These are phyloP conservation scores for Aureobasidium sp. DNA, from an alignment of 2,329 filamentous ascomycete genomes.

Conservation along the genomic window DNA sequence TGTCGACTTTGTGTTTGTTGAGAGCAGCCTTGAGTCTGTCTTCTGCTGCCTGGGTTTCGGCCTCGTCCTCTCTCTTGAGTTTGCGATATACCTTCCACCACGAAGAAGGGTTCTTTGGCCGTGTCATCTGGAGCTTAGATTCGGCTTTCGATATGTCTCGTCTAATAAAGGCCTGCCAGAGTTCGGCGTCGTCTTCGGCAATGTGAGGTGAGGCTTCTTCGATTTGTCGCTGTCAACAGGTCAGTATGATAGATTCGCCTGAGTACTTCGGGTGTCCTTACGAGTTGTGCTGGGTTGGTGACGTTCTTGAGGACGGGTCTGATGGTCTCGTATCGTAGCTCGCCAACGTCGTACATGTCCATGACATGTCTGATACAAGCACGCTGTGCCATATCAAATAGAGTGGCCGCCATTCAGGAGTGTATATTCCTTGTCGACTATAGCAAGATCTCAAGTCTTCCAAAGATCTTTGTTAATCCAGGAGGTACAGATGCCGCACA, in stretches of 20 bases:
- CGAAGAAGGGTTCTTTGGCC: slow-evolving; percentile 58
- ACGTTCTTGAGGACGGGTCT: slow-evolving; percentile 64
- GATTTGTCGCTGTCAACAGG: slow-evolving; percentile 40
- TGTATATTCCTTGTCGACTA: neutral
- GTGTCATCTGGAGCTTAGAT: slow-evolving; percentile 48
- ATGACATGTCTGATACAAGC: slow-evolving; percentile 36
- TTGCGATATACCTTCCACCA: slow-evolving; percentile 72
- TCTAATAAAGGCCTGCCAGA: slow-evolving; percentile 75
- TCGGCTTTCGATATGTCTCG: slow-evolving; percentile 66
- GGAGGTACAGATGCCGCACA: neutral
- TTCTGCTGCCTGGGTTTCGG: slow-evolving; percentile 28
- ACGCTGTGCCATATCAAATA: slow-evolving; percentile 35
- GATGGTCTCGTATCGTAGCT: slow-evolving; percentile 60
- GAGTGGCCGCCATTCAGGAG: slow-evolving; percentile 23
- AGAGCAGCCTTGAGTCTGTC: slow-evolving; percentile 46
- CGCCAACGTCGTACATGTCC: slow-evolving; percentile 61
- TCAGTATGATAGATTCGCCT: too few relatives aligned
- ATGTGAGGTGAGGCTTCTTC: slow-evolving; percentile 74
- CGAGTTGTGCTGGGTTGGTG: slow-evolving; percentile 65
- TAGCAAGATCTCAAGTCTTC: neutral
- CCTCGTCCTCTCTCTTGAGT: slow-evolving; percentile 35
- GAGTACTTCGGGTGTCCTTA: too few relatives aligned
- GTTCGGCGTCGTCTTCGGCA: slow-evolving; percentile 57
- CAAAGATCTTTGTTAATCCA: neutral
- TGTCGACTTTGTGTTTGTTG: slow-evolving; percentile 50